phyloP scores from a whole-genome alignment of 495 filamentous ascomycete genomes.

The Elaphomyces granulatus region DNA sequence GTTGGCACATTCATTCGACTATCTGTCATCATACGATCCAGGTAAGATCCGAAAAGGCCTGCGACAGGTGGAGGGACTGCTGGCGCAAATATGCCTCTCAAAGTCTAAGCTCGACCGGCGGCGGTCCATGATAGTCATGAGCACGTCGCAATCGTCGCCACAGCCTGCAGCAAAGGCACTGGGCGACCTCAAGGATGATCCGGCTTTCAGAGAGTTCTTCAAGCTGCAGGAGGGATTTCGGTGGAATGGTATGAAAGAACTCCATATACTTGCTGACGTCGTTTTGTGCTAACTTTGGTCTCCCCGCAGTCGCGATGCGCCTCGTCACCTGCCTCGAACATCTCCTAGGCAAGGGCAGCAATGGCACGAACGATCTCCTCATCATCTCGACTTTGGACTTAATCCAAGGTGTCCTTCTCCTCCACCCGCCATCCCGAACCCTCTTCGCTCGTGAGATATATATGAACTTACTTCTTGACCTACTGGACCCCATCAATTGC shows the following conservation, averaged over 20 bases:
- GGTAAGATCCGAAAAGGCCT: conserved; percentile 84
- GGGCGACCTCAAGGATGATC: conserved; percentile 59
- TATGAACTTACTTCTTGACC: conserved; percentile 94
- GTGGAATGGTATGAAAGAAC: conserved; percentile 65
- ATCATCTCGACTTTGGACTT: conserved; percentile 81
- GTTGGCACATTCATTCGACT: conserved; percentile 86
- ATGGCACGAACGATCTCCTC: conserved; percentile 73
- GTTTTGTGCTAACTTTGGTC: too few relatives aligned
- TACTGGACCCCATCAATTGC: conserved; percentile 85
- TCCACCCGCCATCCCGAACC: conserved; percentile 82
- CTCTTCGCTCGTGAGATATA: conserved; percentile 82
- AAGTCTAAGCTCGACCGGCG: conserved; percentile 36
- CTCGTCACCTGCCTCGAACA: conserved; percentile 78
- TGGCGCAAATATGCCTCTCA: conserved; percentile 89
- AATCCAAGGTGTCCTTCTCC: conserved; percentile 76
- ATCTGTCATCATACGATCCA: conserved; percentile 84
- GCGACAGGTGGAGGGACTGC: conserved; percentile 86
- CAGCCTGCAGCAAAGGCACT: conserved; percentile 48
- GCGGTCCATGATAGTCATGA: conserved; percentile 23
- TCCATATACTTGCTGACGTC: too few relatives aligned
- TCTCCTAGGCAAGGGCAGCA: conserved; percentile 62
- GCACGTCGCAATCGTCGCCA: conserved; percentile 10
- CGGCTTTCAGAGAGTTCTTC: conserved; percentile 91
- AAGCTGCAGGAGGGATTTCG: conserved; percentile 93
- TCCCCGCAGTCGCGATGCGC: conserved; percentile 73